Base-by-base conservation (phyloP, 179 eudicot species). In the Patellifolia procumbens region DNA sequence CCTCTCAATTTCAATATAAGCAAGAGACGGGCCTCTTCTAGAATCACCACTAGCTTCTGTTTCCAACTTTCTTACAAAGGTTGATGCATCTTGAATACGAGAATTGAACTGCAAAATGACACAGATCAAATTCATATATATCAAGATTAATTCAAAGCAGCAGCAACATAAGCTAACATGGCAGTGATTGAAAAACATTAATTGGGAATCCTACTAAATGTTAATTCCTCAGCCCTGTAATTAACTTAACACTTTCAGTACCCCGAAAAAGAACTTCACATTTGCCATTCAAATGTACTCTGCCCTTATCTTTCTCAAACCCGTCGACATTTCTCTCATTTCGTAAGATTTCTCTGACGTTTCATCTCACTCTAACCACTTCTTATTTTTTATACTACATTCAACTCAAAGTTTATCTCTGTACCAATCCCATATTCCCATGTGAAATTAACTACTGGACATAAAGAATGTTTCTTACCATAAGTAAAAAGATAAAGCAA, bases 1-100 rank as follows among this genome's bases (percentile, higher is more conserved):
- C 81, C 92, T 91, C 79, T 91, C 93, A 81, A 94, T 91, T 82
- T 94, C 98, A 77, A 94, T 88, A 79, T 62, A 78, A 72, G 94
- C 98, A 88, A 92, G 74, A 84, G 84, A 83, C 16, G 93, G 97
- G 32, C 97, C 87, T 87, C 98, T 90, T 83, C 83, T 68, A 78
- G 87, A 77, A 79, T 86, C 94, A 81, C 65, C 82, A 73, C 78
- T 82, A 32, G 78, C 81, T 68, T 86, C 89, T 63, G 62, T 68
- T 79, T 85, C 79, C 74, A 92, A 77, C 77, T 87, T 89, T 39
- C 84, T 79, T 72, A 87, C 89, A 85, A 94, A 90, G 70, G 81
- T 83, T 68, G 86, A 74, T 49, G 98, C 98, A 71, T 76, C 83
- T 72, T 90, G 86, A 64, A 94, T 82, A 49, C 93, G 92, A 29